Evolutionary conservation across 257 asterid species (phyloP).

Genomic region (Penstemon davidsonii): DNA sequence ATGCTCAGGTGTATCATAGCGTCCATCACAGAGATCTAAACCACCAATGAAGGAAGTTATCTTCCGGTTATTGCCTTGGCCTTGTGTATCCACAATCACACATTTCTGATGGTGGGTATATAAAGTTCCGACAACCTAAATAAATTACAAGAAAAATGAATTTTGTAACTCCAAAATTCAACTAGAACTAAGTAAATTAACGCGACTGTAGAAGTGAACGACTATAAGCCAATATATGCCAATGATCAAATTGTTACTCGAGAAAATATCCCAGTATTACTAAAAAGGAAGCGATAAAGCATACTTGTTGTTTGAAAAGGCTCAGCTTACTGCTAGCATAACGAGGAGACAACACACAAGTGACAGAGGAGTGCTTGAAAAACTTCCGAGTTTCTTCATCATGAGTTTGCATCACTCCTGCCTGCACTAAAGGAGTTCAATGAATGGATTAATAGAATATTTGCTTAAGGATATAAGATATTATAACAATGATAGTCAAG

Average conservation of each 20-base stretch:
- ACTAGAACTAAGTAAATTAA: slow-evolving; percentile 9
- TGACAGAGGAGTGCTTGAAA: slow-evolving; percentile 91
- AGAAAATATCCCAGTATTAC: neutral
- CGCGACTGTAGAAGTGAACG: neutral
- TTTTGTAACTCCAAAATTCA: neutral
- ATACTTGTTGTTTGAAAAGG: slow-evolving; percentile 97
- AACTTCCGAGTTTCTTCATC: slow-evolving; percentile 93
- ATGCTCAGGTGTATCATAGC: slow-evolving; percentile 97
- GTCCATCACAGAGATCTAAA: slow-evolving; percentile 93
- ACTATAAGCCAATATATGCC: neutral
- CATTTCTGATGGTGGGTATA: slow-evolving; percentile 98
- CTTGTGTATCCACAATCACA: slow-evolving; percentile 92
- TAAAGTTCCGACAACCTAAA: slow-evolving; percentile 93
- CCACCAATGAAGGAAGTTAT: slow-evolving; percentile 85
- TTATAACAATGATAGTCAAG: no score
- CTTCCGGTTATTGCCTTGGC: slow-evolving; percentile 77
- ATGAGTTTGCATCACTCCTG: slow-evolving; percentile 94
- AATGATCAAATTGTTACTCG: slow-evolving; percentile 1
- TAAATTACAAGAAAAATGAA: slow-evolving; percentile 15
- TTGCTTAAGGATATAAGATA: no score
- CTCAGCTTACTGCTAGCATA: slow-evolving; percentile 97
- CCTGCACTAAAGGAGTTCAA: slow-evolving; percentile 42
- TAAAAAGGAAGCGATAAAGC: slow-evolving; percentile 37
- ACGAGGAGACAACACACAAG: slow-evolving; percentile 89
- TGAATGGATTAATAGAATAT: neutral